Evolutionary conservation across 768 basidiomycete genomes (phyloP), one percentile per base, ranked within the genome.

Genomic region (Pholiota microspora): DNA sequence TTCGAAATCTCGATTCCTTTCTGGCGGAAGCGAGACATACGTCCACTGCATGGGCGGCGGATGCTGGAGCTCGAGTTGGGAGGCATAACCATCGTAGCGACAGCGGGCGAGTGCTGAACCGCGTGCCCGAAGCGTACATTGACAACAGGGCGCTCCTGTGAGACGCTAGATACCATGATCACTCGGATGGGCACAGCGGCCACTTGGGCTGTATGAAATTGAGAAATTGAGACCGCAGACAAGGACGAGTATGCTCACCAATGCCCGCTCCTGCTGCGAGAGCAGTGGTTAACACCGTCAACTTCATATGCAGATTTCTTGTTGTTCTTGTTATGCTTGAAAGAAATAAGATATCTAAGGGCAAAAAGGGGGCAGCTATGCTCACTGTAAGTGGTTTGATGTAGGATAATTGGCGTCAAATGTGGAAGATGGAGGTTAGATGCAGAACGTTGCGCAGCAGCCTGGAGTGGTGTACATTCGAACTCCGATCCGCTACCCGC

Each of bases 1-100:
- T 85, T 83, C 48, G 81, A 77, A 35, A 85, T 55, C 55, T 75
- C 70, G 51, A 81, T 60, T 24, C 77, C 76, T 62, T 85, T 85
- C 63, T 76, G 61, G 29, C 64, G 60, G 61, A 70, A 51, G 10
- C 53, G 58, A 47, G 58, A 28, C 53, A 54, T 62, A 28, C 64
- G 60, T 18, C 60, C 55, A 6, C 45, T 51, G 47, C 54, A 57
- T 7, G 60, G 60, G 27, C 51, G 61, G 28, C 54, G 54, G 34
- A 54, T 54, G 42, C 36, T 42, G 16, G 32, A 34, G 12, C 7
- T 45, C 12, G 24, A 23, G 21, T 25, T 34, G 35, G 28, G 24
- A 15, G 42, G n/a, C 8, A 15, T 23, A 4, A 2, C 23, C 34
- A 35, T 42, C 38, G 13, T 56, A 38, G 53, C 53, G 46, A 56